Conservation (phyloP, 1,139 yeast species). For the Pichia sp. region DNA sequence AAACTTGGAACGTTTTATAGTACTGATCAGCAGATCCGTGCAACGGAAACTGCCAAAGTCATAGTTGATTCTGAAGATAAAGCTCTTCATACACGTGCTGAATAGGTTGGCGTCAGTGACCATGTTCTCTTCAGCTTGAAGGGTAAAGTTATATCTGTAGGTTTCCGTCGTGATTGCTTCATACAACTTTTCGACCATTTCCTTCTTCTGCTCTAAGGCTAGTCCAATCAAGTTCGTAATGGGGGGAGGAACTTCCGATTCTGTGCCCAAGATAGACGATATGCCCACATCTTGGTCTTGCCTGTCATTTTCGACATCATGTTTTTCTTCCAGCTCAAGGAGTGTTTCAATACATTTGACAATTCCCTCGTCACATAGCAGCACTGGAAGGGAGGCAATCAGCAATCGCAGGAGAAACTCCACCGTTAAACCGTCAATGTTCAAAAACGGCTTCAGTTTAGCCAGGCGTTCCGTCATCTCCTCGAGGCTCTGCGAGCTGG, state of each 20-base stretch:
- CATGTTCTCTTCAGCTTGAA: background rate
- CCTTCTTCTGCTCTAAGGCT: conserved; percentile 1
- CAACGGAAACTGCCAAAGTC: conserved; percentile 16
- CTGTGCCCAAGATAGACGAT: conserved; percentile 4
- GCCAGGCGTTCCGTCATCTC: conserved; percentile 1
- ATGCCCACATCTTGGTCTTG: background rate
- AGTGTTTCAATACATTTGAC: background rate
- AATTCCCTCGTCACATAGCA: background rate
- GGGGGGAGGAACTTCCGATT: background rate
- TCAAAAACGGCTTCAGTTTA: conserved; percentile 1
- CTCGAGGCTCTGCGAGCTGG: background rate
- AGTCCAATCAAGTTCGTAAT: conserved; percentile 1
- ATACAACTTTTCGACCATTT: background rate
- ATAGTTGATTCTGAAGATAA: conserved; percentile 21
- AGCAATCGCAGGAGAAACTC: conserved; percentile 4
- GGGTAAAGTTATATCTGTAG: conserved; percentile 8
- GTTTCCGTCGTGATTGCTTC: background rate
- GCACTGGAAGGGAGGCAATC: conserved; percentile 6
- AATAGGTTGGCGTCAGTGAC: conserved; percentile 9
- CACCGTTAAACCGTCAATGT: background rate
- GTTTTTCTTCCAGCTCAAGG: background rate
- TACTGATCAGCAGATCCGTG: conserved; percentile 1
- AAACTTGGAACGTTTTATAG: conserved; percentile 5
- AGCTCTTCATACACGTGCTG: conserved; percentile 20
- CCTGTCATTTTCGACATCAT: background rate